Evolutionary conservation across 176 grass and related monocot genomes (phyloP).

Genomic region (Oryza longistaminata): DNA sequence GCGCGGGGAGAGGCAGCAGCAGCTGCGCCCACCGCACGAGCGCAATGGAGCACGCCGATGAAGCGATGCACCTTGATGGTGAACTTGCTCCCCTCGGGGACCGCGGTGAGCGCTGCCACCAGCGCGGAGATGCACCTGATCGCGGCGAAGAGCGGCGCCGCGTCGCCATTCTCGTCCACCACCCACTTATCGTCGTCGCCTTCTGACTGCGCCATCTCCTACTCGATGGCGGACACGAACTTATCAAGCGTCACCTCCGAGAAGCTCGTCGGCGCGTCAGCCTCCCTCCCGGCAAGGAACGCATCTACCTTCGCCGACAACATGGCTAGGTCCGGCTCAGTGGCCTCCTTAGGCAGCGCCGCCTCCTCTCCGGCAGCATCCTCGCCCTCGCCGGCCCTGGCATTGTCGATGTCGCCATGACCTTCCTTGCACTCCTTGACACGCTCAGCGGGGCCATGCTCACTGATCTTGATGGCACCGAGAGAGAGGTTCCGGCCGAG

Average conservation of each 20-base stretch:
- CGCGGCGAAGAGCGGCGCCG: constrained; percentile 49
- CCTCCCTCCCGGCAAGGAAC: constrained; percentile 43
- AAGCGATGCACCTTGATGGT: constrained; percentile 54
- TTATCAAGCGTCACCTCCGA: constrained; percentile 57
- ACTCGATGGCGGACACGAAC: constrained; percentile 66
- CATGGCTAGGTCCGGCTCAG: constrained; percentile 51
- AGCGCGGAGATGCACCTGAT: constrained; percentile 52
- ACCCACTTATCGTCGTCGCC: constrained; percentile 55
- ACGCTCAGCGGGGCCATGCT: constrained; percentile 22
- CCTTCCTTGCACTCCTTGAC: constrained; percentile 12
- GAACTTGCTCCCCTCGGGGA: constrained; percentile 27
- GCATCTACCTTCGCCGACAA: constrained; percentile 67
- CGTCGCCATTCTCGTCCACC: neutral
- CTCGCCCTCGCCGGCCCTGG: neutral
- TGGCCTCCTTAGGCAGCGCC: neutral
- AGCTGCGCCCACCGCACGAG: neutral
- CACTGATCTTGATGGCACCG: constrained; percentile 61
- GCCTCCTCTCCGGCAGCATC: neutral
- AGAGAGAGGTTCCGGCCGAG: constrained; percentile 89
- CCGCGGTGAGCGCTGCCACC: constrained; percentile 14
- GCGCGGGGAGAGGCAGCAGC: no score
- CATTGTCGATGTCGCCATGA: neutral
- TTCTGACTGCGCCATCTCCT: constrained; percentile 64
- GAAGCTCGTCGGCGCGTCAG: constrained; percentile 29
- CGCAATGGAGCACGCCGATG: constrained; percentile 59